These are phyloP conservation scores for Rhizopogon vinicolor DNA, from an alignment of 768 basidiomycete species.

Conservation along the genomic window DNA sequence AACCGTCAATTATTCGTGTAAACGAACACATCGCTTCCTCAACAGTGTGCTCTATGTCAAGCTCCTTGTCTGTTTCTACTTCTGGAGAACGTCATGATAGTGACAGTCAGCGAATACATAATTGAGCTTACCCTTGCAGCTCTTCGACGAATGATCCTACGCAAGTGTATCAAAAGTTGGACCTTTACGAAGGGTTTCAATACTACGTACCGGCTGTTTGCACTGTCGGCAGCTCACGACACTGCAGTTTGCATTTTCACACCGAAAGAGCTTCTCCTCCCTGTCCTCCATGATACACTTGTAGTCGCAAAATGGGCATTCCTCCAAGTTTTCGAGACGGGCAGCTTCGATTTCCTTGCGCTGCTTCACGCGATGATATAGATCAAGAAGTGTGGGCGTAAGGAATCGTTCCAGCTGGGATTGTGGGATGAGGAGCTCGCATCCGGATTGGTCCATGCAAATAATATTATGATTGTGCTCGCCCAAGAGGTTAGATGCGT, in stretches of 20 bases:
- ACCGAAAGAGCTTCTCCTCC: conserved; percentile 48
- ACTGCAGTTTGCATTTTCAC: conserved; percentile 45
- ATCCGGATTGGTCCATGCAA: conserved; percentile 76
- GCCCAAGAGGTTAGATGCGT: conserved; percentile 58
- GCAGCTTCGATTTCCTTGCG: conserved; percentile 70
- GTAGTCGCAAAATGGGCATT: conserved; percentile 83
- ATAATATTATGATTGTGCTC: conserved; percentile 47
- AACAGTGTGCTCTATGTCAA: conserved; percentile 72
- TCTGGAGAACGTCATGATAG: conserved; percentile 38
- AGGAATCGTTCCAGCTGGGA: conserved; percentile 62
- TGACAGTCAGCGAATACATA: background rate
- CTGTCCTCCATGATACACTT: conserved; percentile 60
- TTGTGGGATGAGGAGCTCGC: conserved; percentile 54
- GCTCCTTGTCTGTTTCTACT: conserved; percentile 64
- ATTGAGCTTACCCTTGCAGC: conserved; percentile 53
- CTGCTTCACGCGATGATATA: conserved; percentile 70
- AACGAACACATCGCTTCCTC: conserved; percentile 91
- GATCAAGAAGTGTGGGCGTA: conserved; percentile 48
- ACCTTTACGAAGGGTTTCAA: too few relatives aligned
- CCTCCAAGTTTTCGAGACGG: conserved; percentile 68
- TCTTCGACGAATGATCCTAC: conserved; percentile 76
- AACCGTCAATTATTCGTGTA: background rate
- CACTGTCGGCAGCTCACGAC: conserved; percentile 71
- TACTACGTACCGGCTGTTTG: conserved; percentile 52
- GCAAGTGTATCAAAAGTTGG: background rate